Evolutionary conservation across 2,329 filamentous ascomycete species (phyloP), one percentile per base, ranked within the genome.

Genomic region (Graphiopsis chlorocephala): DNA sequence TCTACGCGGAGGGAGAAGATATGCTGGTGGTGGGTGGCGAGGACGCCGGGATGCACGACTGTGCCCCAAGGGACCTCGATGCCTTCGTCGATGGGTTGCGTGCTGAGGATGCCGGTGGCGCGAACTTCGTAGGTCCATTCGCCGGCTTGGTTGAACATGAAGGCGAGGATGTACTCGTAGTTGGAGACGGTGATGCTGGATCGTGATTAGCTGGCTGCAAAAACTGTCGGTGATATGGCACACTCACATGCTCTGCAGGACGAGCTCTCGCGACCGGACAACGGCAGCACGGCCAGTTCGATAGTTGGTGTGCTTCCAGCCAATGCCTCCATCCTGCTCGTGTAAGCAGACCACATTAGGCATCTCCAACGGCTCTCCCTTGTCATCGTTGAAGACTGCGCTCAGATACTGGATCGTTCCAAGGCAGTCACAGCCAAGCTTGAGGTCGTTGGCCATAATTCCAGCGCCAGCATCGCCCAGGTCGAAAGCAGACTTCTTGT

Each of bases 291-390:
- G 81, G 0, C 84, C 85, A 5, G 87, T 89, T 11, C 88, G 81
- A 77, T 90, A 89, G 75, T 91, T 90, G 57, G 87, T 90, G 76
- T 91, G 88, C 72, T 90, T 91, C 82, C 88, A 89, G 47, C 85
- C 85, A 64, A 90, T 86, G 3, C 88, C 88, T 26, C 82, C 85
- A 69, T 91, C 88, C 75, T 90, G 88, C 72, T 91, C 88, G 72
- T 91, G 88, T 58, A 90, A 82, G 72, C 88, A 90, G 42, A 91
- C 80, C 14, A 87, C 84, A 65, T 90, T 90, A n/a, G 87, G 84
- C 79, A 89, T 84, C 1, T 81, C 77, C 2, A 85, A 72, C 0
- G 85, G 81, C 17, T 83, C 81, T 20, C 88, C 88, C 65, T 87
- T 85, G 70, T 85, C 83, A 65, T 88, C 83, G 15, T 82, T 82